Evolutionary conservation across 371 early-diverging fungal genomes (phyloP), one percentile per base, ranked within the genome.

Genomic region (Rhizomucor pusillus): DNA sequence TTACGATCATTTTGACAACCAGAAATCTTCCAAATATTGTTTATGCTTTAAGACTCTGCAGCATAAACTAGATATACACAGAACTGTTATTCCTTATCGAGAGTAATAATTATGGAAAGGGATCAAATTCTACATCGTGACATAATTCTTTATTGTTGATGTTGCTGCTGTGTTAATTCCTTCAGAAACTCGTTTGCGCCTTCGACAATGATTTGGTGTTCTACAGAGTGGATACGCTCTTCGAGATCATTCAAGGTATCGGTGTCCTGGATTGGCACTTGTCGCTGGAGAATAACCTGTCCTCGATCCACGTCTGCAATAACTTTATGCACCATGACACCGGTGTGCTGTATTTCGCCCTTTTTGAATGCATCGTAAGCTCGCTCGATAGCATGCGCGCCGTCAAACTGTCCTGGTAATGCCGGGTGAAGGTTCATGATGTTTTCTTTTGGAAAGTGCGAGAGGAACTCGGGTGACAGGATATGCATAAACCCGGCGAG

Each of bases 401-500:
- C 98, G 57, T 95, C 94, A 64, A 97, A 92, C 62, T 90, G 85
- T 40, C 95, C 95, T 9, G 97, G 97, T 25, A 98, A 72, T 5
- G 98, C 96, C 7, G 98, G 98, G 60, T 98, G 98, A 56, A 98
- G 73, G 71, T 98, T 98, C 75, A 98, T 91, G 59, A 96, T 74
- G 35, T 78, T 80, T 11, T 67, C 33, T 0, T 60, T 36, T 19
- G 85, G 81, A 60, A 93, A 90, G 44, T 67, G 50, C 13, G 81
- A 71, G 48, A 98, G 65, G 65, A 97, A 97, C 20, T 81, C 82
- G 4, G 90, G 77, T 5, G 91, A 90, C 44, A 98, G 79, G 56
- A 98, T 97, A 65, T 95, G 97, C 97, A 98, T 97, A 81, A 86
- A 98, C 39, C 98, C 98, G 10, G 97, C 98, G 34, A 97, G 79